Conservation (phyloP, 352 stramenopile species). For the Pythium chondricola region DNA sequence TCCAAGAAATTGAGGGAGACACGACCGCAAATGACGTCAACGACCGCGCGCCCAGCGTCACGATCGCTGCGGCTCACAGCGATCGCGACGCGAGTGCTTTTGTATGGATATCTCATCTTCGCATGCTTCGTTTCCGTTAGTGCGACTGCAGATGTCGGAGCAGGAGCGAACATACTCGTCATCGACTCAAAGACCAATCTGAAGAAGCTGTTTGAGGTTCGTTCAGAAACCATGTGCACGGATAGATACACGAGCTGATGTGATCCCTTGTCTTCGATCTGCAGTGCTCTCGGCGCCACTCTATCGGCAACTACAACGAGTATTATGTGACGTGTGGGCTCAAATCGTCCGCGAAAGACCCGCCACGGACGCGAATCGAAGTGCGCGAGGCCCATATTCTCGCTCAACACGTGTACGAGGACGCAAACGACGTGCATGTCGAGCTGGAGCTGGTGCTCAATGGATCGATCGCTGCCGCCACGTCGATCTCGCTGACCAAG, state of each 20-base stretch:
- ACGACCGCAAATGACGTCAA: too few species aligned
- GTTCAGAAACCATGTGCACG: not conserved
- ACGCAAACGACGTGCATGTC: constrained; percentile 9
- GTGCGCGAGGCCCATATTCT: constrained; percentile 41
- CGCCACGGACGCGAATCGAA: constrained; percentile 21
- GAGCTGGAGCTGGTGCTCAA: constrained; percentile 14
- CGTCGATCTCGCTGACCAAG: constrained; percentile 36
- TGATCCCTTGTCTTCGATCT: not conserved
- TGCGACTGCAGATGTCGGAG: not conserved
- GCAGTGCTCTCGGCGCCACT: constrained; percentile 53
- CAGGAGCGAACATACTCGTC: constrained; percentile 25
- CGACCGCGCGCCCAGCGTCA: too few species aligned
- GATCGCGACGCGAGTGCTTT: too few species aligned
- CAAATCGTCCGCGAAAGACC: constrained; percentile 13
- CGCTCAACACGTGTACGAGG: constrained; percentile 15
- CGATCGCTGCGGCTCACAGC: too few species aligned
- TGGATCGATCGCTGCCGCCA: constrained; percentile 11
- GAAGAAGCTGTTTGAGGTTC: constrained; percentile 14
- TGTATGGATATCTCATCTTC: too few species aligned
- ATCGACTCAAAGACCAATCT: constrained; percentile 34
- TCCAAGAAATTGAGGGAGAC: too few species aligned
- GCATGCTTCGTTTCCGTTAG: too few species aligned
- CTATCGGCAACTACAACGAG: constrained; percentile 80
- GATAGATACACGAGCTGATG: not conserved
- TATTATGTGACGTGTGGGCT: constrained; percentile 73